Evolutionary conservation across 352 stramenopile species (phyloP).

Genomic region (Phytophthora tentaculata): DNA sequence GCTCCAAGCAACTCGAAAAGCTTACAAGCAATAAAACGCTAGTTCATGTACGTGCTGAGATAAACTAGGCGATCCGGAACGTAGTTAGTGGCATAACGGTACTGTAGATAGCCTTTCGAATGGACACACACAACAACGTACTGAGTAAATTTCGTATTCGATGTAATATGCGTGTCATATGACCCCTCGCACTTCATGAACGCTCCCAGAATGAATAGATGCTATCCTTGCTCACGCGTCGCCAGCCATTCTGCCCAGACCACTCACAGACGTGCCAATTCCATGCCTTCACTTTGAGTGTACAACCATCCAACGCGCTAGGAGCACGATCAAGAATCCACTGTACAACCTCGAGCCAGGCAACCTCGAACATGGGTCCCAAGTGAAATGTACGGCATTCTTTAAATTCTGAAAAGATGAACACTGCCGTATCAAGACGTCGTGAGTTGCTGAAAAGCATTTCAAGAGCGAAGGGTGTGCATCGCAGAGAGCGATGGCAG

Average conservation of each 20-base stretch:
- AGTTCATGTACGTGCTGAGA: too few species aligned
- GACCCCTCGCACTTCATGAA: too few species aligned
- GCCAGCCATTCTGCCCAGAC: not conserved
- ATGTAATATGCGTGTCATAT: too few species aligned
- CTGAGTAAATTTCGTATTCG: too few species aligned
- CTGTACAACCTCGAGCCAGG: slow-evolving; percentile 4
- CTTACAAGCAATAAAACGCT: too few species aligned
- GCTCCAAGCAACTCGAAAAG: too few species aligned
- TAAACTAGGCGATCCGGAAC: too few species aligned
- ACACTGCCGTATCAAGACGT: slow-evolving; percentile 1
- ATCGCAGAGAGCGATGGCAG: not conserved
- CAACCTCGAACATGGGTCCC: not conserved
- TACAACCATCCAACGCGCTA: not conserved
- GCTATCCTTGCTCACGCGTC: not conserved
- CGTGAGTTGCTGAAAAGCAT: not conserved
- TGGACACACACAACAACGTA: too few species aligned
- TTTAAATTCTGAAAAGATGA: slow-evolving; percentile 1
- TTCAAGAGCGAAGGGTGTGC: not conserved
- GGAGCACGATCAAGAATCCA: slow-evolving; percentile 8
- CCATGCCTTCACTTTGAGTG: not conserved
- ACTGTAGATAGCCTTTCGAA: too few species aligned
- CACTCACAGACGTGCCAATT: slow-evolving; percentile 9
- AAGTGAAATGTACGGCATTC: slow-evolving; percentile 10
- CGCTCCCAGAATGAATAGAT: slow-evolving; percentile 1
- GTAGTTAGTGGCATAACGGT: too few species aligned